Percentiles rank a stretch among this genome's conserved stretches.
phyloP scores from a whole-genome alignment of 1,284 basidiomycete species.

The Macrocystidia cucumis region DNA sequence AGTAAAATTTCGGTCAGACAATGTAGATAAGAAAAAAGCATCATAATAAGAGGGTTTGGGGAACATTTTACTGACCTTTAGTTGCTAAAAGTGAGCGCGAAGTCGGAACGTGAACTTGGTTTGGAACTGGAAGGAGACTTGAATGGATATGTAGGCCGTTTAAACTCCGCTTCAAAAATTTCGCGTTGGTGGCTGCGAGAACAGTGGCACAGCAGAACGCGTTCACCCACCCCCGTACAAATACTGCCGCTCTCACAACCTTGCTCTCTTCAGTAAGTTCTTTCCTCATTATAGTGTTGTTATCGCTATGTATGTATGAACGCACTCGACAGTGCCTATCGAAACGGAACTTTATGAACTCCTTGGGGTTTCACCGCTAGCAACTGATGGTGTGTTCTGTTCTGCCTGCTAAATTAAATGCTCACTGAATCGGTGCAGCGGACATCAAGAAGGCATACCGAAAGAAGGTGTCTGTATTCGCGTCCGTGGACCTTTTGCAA shows the following conservation, averaged over 20 bases:
- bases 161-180: slow-evolving; percentile 22
- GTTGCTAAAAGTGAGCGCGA: neutral
- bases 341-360: slow-evolving; percentile 79
- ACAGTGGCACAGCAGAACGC: too few relatives aligned
- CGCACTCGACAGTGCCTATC: slow-evolving; percentile 45
- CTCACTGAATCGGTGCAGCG: slow-evolving; percentile 27
- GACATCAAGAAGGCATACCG: slow-evolving; percentile 93
- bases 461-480: slow-evolving; percentile 55
- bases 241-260: neutral
- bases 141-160: slow-evolving; percentile 2
- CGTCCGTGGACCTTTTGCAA: slow-evolving; percentile 10
- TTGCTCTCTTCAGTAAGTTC: too few relatives aligned
- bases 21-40: slow-evolving; percentile 78
- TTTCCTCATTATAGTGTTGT: too few relatives aligned
- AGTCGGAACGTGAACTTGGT: neutral
- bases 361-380: slow-evolving; percentile 61
- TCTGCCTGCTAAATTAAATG: too few relatives aligned
- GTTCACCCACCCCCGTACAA: neutral
- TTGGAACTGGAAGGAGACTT: neutral
- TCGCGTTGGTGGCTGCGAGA: slow-evolving; percentile 14
- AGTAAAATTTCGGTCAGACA: slow-evolving; percentile 55
- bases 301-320: too few relatives aligned
- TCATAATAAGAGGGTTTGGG: slow-evolving; percentile 19
- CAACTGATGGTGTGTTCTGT: slow-evolving; percentile 54
- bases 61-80: too few relatives aligned